phyloP scores from a whole-genome alignment of 345 rosid genomes.

The Melaleuca quinquenervia region DNA sequence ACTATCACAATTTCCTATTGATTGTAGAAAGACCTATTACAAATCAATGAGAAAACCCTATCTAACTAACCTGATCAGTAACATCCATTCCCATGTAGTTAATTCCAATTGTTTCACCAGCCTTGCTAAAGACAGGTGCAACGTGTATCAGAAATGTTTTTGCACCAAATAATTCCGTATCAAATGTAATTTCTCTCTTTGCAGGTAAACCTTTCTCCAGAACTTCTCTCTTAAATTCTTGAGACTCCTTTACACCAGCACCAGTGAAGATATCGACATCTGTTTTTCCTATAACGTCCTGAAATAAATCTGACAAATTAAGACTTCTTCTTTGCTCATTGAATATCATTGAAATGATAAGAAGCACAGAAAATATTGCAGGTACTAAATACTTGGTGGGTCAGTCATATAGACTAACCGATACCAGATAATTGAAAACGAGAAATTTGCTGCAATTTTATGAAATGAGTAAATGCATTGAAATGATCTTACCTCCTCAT shows the following conservation, averaged over 20 bases:
- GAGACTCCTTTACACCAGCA: conserved; percentile 85
- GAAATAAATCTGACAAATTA: conserved; percentile 2
- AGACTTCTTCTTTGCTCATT: neutral
- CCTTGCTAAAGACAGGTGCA: conserved; percentile 84
- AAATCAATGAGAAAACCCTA: neutral
- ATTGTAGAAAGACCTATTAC: neutral
- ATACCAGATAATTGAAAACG: neutral
- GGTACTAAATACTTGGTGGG: neutral
- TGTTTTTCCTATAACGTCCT: conserved; percentile 90
- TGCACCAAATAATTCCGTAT: conserved; percentile 70
- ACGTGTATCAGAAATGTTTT: conserved; percentile 87
- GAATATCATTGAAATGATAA: neutral
- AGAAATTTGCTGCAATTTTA: neutral
- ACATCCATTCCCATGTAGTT: conserved; percentile 98
- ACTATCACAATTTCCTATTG: neutral
- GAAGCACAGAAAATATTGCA: neutral
- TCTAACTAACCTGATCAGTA: conserved; percentile 68
- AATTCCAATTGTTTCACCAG: conserved; percentile 78
- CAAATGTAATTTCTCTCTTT: conserved; percentile 86
- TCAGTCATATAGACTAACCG: neutral
- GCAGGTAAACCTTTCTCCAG: conserved; percentile 81
- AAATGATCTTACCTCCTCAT: conserved; percentile 51
- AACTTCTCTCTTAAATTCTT: conserved; percentile 91
- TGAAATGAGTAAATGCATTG: neutral
- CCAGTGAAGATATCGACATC: conserved; percentile 87